A percentile compares a stretch with the other conserved stretches of the same genome.
Evolutionary conservation across 192 early-diverging fungal species (phyloP).

Genomic region (Phycomyces nitens): DNA sequence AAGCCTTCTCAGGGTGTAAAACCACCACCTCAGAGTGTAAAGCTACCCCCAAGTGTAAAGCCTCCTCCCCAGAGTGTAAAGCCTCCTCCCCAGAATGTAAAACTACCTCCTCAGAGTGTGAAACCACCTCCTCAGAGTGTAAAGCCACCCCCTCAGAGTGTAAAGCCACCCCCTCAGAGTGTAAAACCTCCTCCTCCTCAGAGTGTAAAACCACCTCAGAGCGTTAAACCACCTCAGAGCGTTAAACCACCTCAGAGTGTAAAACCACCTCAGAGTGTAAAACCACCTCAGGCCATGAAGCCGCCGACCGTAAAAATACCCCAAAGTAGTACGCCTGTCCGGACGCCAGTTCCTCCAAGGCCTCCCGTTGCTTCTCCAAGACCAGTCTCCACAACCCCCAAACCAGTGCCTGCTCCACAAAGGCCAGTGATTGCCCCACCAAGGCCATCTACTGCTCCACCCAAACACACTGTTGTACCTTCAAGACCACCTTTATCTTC

Average conservation of each 20-base stretch:
- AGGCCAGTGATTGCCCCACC: conserved; percentile 17
- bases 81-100: neutral
- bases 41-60: neutral
- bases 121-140: conserved; percentile 3
- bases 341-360: neutral
- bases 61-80: neutral
- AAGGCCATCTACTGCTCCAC: neutral
- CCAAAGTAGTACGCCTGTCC: too few species aligned
- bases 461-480: neutral
- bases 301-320: too few species aligned
- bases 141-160: neutral
- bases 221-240: conserved; percentile 21
- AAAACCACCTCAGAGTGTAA: neutral
- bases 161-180: neutral
- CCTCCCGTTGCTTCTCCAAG: neutral
- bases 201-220: conserved; percentile 4
- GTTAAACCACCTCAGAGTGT: neutral
- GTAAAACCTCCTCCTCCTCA: neutral
- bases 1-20: conserved; percentile 17
- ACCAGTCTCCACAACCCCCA: neutral
- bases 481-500: neutral
- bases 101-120: too few species aligned
- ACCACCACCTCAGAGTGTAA: neutral
- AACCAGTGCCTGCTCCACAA: conserved; percentile 15
- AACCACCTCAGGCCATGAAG: too few species aligned